A percentile compares a stretch with the other conserved stretches of the same genome.
phyloP scores from a whole-genome alignment of 2,329 filamentous ascomycete species.

The Capronia coronata region DNA sequence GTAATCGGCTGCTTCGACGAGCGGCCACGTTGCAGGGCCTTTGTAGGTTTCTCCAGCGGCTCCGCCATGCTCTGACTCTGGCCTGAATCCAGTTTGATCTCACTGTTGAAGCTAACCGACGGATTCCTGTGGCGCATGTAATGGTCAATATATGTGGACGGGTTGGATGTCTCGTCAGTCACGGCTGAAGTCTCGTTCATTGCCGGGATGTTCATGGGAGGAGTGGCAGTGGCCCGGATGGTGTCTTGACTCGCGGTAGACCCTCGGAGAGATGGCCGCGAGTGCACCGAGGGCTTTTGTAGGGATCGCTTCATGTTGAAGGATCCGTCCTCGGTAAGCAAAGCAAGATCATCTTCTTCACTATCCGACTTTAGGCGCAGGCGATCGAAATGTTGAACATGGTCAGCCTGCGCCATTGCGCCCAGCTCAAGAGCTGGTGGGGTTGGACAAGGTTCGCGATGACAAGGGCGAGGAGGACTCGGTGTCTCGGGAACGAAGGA shows the following conservation, averaged over 20 bases:
- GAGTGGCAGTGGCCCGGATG: conserved; percentile 34
- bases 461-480: neutral
- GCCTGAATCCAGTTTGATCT: conserved; percentile 38
- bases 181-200: conserved; percentile 31
- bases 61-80: conserved; percentile 36
- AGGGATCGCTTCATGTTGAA: neutral
- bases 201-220: conserved; percentile 42
- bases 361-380: conserved; percentile 10
- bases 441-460: neutral
- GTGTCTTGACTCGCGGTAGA: conserved; percentile 25
- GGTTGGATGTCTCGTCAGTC: conserved; percentile 27
- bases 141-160: conserved; percentile 30
- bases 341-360: conserved; percentile 9
- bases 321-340: neutral
- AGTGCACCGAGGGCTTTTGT: conserved; percentile 2
- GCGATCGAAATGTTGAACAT: conserved; percentile 8
- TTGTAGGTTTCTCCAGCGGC: conserved; percentile 34
- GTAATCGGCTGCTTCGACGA: conserved; percentile 18
- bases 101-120: conserved; percentile 40
- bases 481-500: neutral
- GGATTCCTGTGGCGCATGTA: conserved; percentile 38
- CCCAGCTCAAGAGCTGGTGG: conserved; percentile 4
- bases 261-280: conserved; percentile 12
- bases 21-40: conserved; percentile 23
- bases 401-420: conserved; percentile 22